Percentiles rank a stretch among this genome's conserved stretches.
phyloP scores from a whole-genome alignment of 2,329 filamentous ascomycete species.

The Tolypocladium endophyticum region DNA sequence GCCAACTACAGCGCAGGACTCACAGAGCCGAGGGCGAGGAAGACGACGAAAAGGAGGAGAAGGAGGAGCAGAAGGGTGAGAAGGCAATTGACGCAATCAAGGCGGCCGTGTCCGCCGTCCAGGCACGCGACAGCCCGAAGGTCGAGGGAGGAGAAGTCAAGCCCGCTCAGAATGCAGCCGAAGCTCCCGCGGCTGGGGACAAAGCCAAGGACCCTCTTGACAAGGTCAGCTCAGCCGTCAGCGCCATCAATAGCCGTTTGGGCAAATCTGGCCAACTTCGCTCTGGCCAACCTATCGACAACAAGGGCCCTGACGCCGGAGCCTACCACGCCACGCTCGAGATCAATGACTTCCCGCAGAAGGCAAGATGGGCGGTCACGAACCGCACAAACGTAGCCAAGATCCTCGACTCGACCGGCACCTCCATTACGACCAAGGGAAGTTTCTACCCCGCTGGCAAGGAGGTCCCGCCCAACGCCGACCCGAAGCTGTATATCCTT shows the following conservation, averaged over 20 bases:
- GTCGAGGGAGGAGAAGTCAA: constrained; percentile 26
- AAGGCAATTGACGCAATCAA: constrained; percentile 56
- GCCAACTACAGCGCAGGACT: constrained; percentile 75
- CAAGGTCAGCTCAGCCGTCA: constrained; percentile 82
- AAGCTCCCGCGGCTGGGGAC: constrained; percentile 44
- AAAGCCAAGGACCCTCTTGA: constrained; percentile 64
- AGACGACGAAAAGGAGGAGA: constrained; percentile 74
- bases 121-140: constrained; percentile 40
- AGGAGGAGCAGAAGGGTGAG: constrained; percentile 64
- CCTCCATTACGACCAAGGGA: constrained; percentile 95
- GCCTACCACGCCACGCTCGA: constrained; percentile 95
- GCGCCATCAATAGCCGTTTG: constrained; percentile 80
- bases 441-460: constrained; percentile 79
- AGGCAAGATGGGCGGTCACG: constrained; percentile 95
- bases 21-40: constrained; percentile 81
- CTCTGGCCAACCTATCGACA: constrained; percentile 90
- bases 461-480: constrained; percentile 60
- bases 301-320: constrained; percentile 94
- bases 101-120: constrained; percentile 47
- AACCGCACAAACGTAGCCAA: constrained; percentile 98
- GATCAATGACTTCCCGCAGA: constrained; percentile 99
- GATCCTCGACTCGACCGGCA: constrained; percentile 88
- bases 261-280: constrained; percentile 84
- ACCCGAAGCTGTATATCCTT: constrained; percentile 94
- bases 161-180: constrained; percentile 25